Evolutionary conservation across 2,329 filamentous ascomycete genomes (phyloP), one percentile per base, ranked within the genome.

Genomic region (Fusarium udum): DNA sequence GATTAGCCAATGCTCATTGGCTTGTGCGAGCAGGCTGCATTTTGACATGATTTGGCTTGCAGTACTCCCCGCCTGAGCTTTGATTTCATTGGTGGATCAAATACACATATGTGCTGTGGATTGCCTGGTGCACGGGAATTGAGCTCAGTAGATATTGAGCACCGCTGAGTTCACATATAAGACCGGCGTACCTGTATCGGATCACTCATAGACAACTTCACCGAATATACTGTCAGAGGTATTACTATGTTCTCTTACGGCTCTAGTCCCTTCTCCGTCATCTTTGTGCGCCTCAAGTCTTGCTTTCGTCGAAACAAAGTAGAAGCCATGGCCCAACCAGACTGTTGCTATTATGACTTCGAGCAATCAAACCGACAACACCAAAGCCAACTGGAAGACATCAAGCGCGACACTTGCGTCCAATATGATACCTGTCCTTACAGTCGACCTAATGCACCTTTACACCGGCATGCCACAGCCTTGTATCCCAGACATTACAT

Each of bases 321-420:
- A 4, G 26, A 48, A 31, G n/a, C n/a, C 0, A 48, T 48, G 18
- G 4, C 9, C 6, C 1, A 31, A 31, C 14, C 45, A 0, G 20
- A 16, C 0, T 11, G 8, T 14, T 48, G 26, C 45, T 13, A n/a
- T 0, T 0, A 22, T 11, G 13, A 22, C 13, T 0, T 11, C 26
- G 22, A 31, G 18, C 26, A 48, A 22, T 3, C 45, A 28, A 31
- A 4, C 14, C 18, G 13, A 15, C n/a, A 6, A 24, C 42, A 11
- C n/a, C 26, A 26, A 26, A 26, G 26, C 26, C 26, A 26, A 4
- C 26, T 26, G 24, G 24, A 16, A 45, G 42, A 45, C 12, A 11
- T 24, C 24, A 45, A 45, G 24, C 15, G 14, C 3, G 4, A 24
- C 12, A 11, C 16, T 26, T 26, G 6, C 6, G 26, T 4, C 24